A percentile compares a stretch with the other conserved stretches of the same genome.
phyloP scores from a whole-genome alignment of 306 rosid species.

The Corylus americana region DNA sequence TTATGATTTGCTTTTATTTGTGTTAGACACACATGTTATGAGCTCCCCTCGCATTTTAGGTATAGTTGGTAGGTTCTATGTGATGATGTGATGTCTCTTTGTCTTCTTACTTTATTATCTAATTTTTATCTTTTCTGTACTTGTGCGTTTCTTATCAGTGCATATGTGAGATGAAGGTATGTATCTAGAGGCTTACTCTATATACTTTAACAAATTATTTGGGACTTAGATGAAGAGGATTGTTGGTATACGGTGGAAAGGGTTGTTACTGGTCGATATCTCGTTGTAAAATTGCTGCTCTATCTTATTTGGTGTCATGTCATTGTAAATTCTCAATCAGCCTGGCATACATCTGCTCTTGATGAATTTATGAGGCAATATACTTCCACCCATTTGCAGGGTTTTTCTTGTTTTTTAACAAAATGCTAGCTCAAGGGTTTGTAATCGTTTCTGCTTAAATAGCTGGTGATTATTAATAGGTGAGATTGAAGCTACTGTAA shows the following conservation, averaged over 20 bases:
- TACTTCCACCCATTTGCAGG: background rate
- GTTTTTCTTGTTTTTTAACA: background rate
- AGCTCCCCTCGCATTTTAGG: background rate
- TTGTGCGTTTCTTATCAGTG: background rate
- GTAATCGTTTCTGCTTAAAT: background rate
- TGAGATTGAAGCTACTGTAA: background rate
- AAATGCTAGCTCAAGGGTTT: background rate
- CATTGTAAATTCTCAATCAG: background rate
- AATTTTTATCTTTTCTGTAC: background rate
- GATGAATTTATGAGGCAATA: background rate
- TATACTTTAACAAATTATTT: too few relatives aligned
- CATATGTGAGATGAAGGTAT: background rate
- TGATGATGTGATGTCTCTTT: background rate
- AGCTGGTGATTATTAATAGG: background rate
- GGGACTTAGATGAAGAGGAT: background rate
- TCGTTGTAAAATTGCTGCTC: conserved; percentile 2
- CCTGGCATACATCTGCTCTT: background rate
- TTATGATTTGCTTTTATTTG: background rate
- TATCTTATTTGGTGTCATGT: background rate
- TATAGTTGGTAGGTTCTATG: background rate
- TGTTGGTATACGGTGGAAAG: background rate
- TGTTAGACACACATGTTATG: background rate
- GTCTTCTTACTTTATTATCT: background rate
- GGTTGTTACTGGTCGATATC: background rate
- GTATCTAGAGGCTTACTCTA: background rate